phyloP scores from a whole-genome alignment of 192 early-diverging fungal genomes.

The Entomortierella parvispora region DNA sequence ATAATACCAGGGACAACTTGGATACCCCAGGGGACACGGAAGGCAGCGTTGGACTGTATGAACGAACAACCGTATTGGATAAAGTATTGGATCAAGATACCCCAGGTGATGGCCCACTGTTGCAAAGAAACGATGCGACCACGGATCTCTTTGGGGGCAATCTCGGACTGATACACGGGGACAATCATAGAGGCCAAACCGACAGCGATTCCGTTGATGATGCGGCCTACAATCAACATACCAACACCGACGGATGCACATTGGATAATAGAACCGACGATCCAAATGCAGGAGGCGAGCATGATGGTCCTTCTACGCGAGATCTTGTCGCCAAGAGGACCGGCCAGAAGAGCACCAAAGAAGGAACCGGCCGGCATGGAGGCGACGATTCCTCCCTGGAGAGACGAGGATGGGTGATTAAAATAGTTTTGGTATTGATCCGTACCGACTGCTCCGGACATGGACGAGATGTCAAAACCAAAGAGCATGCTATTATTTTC shows the following conservation, averaged over 20 bases:
- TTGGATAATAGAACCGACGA: conserved; percentile 80
- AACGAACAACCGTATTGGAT: conserved; percentile 64
- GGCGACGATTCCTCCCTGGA: conserved; percentile 71
- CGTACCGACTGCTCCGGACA: conserved; percentile 58
- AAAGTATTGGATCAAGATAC: conserved; percentile 66
- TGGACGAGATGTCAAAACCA: conserved; percentile 62
- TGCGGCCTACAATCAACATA: conserved; percentile 78
- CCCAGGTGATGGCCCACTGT: conserved; percentile 94
- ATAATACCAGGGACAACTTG: conserved; percentile 82
- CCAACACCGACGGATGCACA: conserved; percentile 62
- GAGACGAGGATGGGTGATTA: conserved; percentile 55
- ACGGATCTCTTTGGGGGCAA: conserved; percentile 82
- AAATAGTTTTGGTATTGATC: conserved; percentile 65
- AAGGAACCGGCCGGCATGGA: conserved; percentile 79
- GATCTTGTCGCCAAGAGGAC: conserved; percentile 69
- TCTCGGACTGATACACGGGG: conserved; percentile 79
- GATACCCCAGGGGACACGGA: conserved; percentile 84
- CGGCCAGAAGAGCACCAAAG: conserved; percentile 73
- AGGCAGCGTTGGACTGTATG: conserved; percentile 60
- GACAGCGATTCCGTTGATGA: conserved; percentile 81
- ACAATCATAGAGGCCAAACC: conserved; percentile 79
- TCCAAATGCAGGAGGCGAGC: conserved; percentile 67
- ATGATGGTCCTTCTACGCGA: conserved; percentile 79
- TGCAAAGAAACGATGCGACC: conserved; percentile 86
- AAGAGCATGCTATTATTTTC: conserved; percentile 62